These are phyloP conservation scores for Hericium alpestre DNA, from an alignment of 768 basidiomycete species.

Conservation along the genomic window DNA sequence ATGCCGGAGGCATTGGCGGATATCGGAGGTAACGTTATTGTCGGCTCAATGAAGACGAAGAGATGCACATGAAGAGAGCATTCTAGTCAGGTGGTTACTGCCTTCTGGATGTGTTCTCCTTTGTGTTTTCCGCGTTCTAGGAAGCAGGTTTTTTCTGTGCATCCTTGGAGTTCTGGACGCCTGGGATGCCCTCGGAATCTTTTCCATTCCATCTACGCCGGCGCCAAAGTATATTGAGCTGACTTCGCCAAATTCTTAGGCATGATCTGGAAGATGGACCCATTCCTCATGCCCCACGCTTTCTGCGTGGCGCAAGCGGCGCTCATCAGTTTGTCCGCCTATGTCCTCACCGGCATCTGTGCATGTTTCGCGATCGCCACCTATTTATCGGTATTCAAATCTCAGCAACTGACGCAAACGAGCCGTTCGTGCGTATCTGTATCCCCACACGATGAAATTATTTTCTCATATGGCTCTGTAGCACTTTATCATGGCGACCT, in stretches of 20 bases:
- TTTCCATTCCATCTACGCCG: too few relatives aligned
- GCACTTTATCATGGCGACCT: constrained; percentile 40
- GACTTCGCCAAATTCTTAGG: constrained; percentile 25
- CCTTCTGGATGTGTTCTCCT: background rate
- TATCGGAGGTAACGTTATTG: too few relatives aligned
- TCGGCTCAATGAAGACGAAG: too few relatives aligned
- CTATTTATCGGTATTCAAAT: constrained; percentile 11
- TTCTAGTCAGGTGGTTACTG: too few relatives aligned
- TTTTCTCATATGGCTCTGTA: constrained; percentile 15
- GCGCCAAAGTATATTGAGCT: too few relatives aligned
- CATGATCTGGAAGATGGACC: constrained; percentile 55
- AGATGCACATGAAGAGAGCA: too few relatives aligned
- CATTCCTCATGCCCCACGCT: constrained; percentile 40
- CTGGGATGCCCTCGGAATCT: too few relatives aligned
- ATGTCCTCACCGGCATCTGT: constrained; percentile 15
- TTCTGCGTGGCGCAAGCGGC: constrained; percentile 36
- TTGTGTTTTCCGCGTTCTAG: too few relatives aligned
- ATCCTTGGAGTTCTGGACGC: too few relatives aligned
- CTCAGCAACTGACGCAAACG: constrained; percentile 2
- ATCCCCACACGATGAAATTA: background rate
- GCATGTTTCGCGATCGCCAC: constrained; percentile 17
- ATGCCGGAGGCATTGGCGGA: too few relatives aligned
- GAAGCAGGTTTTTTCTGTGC: background rate
- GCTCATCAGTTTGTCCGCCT: constrained; percentile 14
- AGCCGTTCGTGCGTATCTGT: constrained; percentile 4